Evolutionary conservation across 768 basidiomycete species (phyloP), one percentile per base, ranked within the genome.

Genomic region (Botryobasidium botryosum): DNA sequence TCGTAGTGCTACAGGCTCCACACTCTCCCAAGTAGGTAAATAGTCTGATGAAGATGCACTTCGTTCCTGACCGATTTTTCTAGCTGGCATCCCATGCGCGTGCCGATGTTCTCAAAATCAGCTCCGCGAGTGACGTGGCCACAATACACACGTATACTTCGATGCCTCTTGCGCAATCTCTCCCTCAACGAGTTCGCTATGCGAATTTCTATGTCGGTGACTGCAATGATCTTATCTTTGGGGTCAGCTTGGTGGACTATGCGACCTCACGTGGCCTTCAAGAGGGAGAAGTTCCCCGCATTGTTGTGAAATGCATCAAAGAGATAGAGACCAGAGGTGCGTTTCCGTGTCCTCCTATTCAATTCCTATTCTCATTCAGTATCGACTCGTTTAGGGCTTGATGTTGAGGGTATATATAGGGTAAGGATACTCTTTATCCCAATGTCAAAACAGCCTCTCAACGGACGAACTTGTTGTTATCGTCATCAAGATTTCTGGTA

Each of bases 191-290:
- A 10, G 68, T 77, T 29, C 62, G 83, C 53, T 87, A 88, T 60
- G 69, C 80, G 53, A 77, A 83, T 56, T 79, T 72, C 45, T 66
- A 70, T 49, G 80, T 92, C 21, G 90, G 90, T 21, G 75, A 77
- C 56, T 94, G 88, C 56, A 73, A 71, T 43, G 87, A 91, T 59
- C 62, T 94, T 21, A 82, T 91, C 27, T 94, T 92, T 56, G 90
- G 88, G 20, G 76, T 91, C 51, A 79, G 74, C 52, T 62, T 94
- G 46, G 77, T 80, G 32, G 88, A 91, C 56, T 92, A 94, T 55
- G 84, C 88, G 13, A 86, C 79, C 31, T 70, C 83, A 6, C 74
- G 86, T 50, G 73, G 72, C 35, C 62, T 85, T 15, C 65, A 62
- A 15, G 85, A 90, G 49, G 74, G 74, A 8, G 74, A 79, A 6